Evolutionary conservation across 352 stramenopile genomes (phyloP).

Genomic region (Globisporangium orthogonon): DNA sequence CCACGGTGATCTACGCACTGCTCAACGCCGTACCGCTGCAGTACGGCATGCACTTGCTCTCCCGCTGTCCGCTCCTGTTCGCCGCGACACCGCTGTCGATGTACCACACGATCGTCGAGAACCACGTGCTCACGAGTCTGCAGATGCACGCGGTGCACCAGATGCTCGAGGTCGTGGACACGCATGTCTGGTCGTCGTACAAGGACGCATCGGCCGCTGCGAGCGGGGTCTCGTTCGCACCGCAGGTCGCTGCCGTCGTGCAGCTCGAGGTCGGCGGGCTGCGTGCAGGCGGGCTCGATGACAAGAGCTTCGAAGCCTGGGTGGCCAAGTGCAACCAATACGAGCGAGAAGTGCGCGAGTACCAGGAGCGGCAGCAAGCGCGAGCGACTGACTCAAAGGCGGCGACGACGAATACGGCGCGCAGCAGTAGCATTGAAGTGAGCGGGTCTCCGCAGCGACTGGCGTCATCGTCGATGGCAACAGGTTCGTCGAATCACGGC

Average conservation of each 20-base stretch:
- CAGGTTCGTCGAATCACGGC: background rate
- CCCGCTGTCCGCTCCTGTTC: slow-evolving; percentile 56
- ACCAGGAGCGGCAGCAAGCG: background rate
- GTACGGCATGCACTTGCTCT: slow-evolving; percentile 56
- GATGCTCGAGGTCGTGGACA: slow-evolving; percentile 79
- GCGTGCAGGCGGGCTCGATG: slow-evolving; percentile 26
- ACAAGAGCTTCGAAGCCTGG: slow-evolving; percentile 47
- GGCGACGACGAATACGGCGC: background rate
- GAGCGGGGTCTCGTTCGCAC: slow-evolving; percentile 53
- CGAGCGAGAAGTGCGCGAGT: slow-evolving; percentile 20
- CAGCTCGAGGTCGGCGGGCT: slow-evolving; percentile 51
- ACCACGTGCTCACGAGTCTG: slow-evolving; percentile 54
- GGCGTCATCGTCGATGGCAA: background rate
- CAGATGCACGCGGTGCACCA: slow-evolving; percentile 59
- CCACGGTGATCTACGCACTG: slow-evolving; percentile 59
- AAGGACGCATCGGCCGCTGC: slow-evolving; percentile 42
- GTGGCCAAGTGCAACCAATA: slow-evolving; percentile 51
- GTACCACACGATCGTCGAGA: slow-evolving; percentile 77
- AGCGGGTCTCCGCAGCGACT: no score
- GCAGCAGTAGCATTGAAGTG: no score
- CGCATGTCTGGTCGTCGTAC: slow-evolving; percentile 74
- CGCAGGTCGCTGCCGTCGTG: slow-evolving; percentile 62
- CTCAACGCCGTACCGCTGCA: slow-evolving; percentile 49
- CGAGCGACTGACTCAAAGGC: background rate
- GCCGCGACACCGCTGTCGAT: slow-evolving; percentile 52